These are phyloP conservation scores for Cercophora scortea DNA, from an alignment of 495 filamentous ascomycete species.

Conservation along the genomic window DNA sequence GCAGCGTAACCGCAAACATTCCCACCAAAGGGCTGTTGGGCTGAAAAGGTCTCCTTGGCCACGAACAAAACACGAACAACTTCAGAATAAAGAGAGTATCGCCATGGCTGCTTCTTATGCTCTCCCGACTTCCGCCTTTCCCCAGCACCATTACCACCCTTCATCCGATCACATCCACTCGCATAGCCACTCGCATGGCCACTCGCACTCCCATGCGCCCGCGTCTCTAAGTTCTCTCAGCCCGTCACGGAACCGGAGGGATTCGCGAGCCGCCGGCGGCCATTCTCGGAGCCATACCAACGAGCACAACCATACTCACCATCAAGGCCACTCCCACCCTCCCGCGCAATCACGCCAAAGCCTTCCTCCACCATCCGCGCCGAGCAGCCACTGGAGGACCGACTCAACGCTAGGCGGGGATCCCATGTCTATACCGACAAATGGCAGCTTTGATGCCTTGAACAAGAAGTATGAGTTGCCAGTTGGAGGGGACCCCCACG, in stretches of 20 bases:
- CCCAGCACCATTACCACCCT: constrained; percentile 37
- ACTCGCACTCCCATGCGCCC: constrained; percentile 31
- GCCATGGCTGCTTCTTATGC: constrained; percentile 44
- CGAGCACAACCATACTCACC: constrained; percentile 26
- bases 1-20: background rate
- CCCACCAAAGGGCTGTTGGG: background rate
- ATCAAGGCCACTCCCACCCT: constrained; percentile 24
- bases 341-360: constrained; percentile 26
- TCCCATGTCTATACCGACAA: constrained; percentile 20
- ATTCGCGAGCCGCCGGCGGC: constrained; percentile 12
- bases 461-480: constrained; percentile 22
- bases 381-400: constrained; percentile 19
- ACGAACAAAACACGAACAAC: background rate
- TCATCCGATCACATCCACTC: constrained; percentile 25
- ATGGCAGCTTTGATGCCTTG: constrained; percentile 14
- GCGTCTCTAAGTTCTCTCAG: constrained; percentile 15
- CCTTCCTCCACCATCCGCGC: constrained; percentile 22
- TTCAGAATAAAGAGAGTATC: too few relatives aligned
- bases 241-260: constrained; percentile 14
- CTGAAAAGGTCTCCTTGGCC: background rate
- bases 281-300: constrained; percentile 24
- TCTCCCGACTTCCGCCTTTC: constrained; percentile 39
- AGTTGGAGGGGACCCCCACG: constrained; percentile 4
- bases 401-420: constrained; percentile 25
- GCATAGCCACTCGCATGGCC: constrained; percentile 27